Evolutionary conservation across 495 filamentous ascomycete genomes (phyloP).

Genomic region (Annulohypoxylon nitens): DNA sequence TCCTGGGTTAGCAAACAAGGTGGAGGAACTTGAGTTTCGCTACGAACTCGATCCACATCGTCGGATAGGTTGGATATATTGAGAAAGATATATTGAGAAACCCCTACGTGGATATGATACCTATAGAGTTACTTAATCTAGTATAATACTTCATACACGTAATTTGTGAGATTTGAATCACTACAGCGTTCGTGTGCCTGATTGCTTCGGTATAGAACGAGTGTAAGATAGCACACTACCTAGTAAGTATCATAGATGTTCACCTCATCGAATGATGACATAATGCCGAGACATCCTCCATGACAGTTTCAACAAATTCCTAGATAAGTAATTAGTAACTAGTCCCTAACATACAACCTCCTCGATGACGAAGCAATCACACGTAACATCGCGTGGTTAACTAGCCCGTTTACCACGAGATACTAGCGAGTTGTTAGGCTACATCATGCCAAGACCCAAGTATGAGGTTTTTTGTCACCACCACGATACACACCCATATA

Average conservation of each 20-base stretch:
- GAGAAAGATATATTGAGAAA: not conserved
- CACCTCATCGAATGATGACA: not conserved
- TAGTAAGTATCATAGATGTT: not conserved
- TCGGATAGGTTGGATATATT: slow-evolving; percentile 15
- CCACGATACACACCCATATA: not conserved
- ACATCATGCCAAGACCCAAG: not conserved
- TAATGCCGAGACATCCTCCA: not conserved
- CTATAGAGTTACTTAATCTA: not conserved
- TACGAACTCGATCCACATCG: slow-evolving; percentile 4
- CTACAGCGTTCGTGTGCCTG: not conserved
- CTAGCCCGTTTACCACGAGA: not conserved
- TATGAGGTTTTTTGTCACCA: not conserved
- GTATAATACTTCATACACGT: not conserved
- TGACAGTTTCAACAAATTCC: not conserved
- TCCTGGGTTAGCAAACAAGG: not conserved
- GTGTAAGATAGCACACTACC: no score
- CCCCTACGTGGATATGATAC: not conserved
- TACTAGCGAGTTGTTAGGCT: not conserved
- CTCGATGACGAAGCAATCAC: not conserved
- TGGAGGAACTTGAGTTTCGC: slow-evolving; percentile 4
- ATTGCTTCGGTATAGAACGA: no score
- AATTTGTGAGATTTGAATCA: no score
- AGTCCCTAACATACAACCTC: not conserved
- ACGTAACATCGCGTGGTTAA: not conserved
- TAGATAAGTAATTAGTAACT: not conserved